Percentiles rank a stretch among this genome's conserved stretches.
Evolutionary conservation across 208 protist genomes (phyloP).

Genomic region (Trypanosoma mega): DNA sequence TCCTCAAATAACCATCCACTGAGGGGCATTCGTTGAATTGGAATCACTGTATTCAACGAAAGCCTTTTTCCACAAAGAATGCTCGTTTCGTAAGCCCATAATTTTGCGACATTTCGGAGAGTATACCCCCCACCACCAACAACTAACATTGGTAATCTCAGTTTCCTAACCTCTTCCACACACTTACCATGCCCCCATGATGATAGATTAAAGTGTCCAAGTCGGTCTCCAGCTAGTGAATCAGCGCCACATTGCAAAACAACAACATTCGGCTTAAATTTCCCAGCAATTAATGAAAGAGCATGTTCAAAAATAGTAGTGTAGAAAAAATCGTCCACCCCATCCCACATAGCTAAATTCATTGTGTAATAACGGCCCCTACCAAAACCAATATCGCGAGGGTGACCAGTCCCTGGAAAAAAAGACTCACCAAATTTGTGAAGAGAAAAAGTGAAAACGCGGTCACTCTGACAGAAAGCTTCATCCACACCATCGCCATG

Average conservation of each 20-base stretch:
- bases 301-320: constrained; percentile 75
- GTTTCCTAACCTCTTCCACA: constrained; percentile 92
- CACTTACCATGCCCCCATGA: constrained; percentile 94
- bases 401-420: constrained; percentile 97
- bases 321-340: constrained; percentile 91
- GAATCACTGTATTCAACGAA: constrained; percentile 64
- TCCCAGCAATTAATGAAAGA: constrained; percentile 46
- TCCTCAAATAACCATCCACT: constrained; percentile 87
- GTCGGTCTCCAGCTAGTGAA: constrained; percentile 96
- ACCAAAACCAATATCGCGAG: constrained; percentile 79
- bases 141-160: constrained; percentile 95
- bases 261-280: constrained; percentile 92
- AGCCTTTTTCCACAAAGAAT: constrained; percentile 72
- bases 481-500: constrained; percentile 99
- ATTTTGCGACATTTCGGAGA: constrained; percentile 97
- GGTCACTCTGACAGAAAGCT: constrained; percentile 99
- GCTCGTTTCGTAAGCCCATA: constrained; percentile 96
- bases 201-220: constrained; percentile 94
- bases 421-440: constrained; percentile 99
- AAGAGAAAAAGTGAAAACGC: constrained; percentile 99
- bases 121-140: constrained; percentile 99
- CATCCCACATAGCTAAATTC: constrained; percentile 89
- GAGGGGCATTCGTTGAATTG: constrained; percentile 61
- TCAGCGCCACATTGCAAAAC: constrained; percentile 99
- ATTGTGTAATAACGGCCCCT: constrained; percentile 82